A percentile compares a stretch with the other conserved stretches of the same genome.
These are phyloP conservation scores for Gossypium arboreum DNA, from an alignment of 345 rosid species.

Conservation along the genomic window DNA sequence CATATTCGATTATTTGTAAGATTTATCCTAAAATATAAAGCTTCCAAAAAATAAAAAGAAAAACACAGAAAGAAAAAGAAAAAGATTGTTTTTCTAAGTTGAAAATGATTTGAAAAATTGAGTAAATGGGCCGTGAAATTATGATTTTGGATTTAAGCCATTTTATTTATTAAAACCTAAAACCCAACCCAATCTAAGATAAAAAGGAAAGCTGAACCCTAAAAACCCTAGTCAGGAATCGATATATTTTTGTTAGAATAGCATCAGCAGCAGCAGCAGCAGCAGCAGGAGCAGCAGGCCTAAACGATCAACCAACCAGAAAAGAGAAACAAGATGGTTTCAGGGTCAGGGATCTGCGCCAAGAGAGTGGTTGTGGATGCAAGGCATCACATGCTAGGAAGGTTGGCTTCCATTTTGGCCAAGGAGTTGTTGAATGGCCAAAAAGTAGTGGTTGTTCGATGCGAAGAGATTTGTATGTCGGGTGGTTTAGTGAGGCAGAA, in stretches of 20 bases:
- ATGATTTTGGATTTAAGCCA: neutral
- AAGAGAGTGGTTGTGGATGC: neutral
- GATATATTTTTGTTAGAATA: neutral
- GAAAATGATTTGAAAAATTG: neutral
- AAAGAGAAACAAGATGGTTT: neutral
- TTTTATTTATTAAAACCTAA: neutral
- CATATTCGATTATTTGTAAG: too few species aligned
- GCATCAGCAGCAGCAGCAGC: neutral
- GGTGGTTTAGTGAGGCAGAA: constrained; percentile 2
- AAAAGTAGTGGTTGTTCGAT: neutral
- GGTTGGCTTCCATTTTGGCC: neutral
- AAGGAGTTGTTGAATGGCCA: neutral
- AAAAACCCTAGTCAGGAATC: neutral
- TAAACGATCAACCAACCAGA: neutral
- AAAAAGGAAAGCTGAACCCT: neutral
- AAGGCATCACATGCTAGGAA: neutral
- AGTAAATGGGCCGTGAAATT: neutral
- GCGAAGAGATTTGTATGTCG: neutral
- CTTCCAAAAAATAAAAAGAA: too few species aligned
- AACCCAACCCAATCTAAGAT: neutral
- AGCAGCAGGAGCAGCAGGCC: neutral
- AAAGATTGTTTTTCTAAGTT: neutral
- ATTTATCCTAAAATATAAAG: too few species aligned
- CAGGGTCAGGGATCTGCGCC: neutral
- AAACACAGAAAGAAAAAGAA: too few species aligned